phyloP scores from a whole-genome alignment of 495 filamentous ascomycete species.

The Trichocladium uniseriatum region DNA sequence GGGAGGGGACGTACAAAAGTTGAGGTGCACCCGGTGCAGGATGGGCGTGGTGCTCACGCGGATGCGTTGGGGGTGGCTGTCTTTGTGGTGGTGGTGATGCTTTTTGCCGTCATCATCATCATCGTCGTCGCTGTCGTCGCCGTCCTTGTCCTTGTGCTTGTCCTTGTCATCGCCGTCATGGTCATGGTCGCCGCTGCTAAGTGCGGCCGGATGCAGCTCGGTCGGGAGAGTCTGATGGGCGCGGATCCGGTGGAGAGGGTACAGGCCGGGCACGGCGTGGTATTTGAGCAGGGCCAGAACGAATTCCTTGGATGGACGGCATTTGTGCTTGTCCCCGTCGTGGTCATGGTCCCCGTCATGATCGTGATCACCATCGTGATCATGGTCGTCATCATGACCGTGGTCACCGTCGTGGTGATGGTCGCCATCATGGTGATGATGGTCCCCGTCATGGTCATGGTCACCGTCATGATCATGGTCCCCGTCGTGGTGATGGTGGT shows the following conservation, averaged over 20 bases:
- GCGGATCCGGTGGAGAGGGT: conserved; percentile 49
- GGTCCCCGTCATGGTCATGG: too few relatives aligned
- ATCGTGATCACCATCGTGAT: neutral
- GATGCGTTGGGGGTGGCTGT: conserved; percentile 54
- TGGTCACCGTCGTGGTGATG: neutral
- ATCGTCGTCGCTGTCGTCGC: too few relatives aligned
- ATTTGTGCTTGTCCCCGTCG: conserved; percentile 22
- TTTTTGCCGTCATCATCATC: conserved; percentile 47
- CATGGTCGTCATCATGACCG: neutral
- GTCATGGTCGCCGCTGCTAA: conserved; percentile 31
- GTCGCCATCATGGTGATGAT: too few relatives aligned
- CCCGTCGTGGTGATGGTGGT: conserved; percentile 9
- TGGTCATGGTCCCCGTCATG: neutral
- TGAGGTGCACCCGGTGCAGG: conserved; percentile 52
- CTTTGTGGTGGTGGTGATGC: conserved; percentile 45
- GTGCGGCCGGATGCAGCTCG: conserved; percentile 41
- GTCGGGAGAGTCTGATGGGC: conserved; percentile 63
- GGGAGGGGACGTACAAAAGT: conserved; percentile 67
- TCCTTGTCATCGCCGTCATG: neutral
- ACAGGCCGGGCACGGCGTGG: conserved; percentile 57
- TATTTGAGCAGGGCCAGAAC: conserved; percentile 59
- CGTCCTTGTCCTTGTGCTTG: too few relatives aligned
- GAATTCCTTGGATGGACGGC: conserved; percentile 47
- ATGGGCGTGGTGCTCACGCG: conserved; percentile 38
- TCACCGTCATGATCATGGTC: neutral